Conservation (phyloP, 345 rosid genomes). For the Eucalyptus microcorys region DNA sequence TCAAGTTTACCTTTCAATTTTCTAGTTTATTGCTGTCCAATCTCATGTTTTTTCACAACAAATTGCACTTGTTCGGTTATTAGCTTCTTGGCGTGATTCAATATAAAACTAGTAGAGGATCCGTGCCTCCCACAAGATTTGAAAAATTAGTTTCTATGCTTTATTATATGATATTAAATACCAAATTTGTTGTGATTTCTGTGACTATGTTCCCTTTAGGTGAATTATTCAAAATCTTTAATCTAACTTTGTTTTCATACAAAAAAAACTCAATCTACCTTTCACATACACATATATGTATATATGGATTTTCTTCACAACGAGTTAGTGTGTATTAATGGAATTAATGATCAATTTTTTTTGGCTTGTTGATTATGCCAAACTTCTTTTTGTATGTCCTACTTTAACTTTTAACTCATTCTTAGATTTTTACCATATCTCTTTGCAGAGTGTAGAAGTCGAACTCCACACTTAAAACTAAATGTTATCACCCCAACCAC, state of each 20-base stretch:
- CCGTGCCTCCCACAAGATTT: not conserved
- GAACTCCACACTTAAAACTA: too few species aligned
- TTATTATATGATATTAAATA: not conserved
- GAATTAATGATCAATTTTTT: not conserved
- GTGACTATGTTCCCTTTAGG: not conserved
- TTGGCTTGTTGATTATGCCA: too few species aligned
- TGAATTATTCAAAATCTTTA: not conserved
- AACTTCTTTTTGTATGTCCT: too few species aligned
- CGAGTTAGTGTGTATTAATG: too few species aligned
- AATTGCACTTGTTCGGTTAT: not conserved
- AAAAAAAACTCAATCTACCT: not conserved
- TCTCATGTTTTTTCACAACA: not conserved
- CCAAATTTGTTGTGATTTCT: not conserved
- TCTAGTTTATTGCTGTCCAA: not conserved
- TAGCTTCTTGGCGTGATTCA: not conserved
- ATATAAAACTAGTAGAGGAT: not conserved
- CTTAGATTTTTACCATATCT: too few species aligned
- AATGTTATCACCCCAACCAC: too few species aligned
- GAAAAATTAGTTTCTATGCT: not conserved
- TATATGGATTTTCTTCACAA: not conserved
- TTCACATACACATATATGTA: not conserved
- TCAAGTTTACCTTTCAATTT: not conserved
- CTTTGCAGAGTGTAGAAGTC: too few species aligned
- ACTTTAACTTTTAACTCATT: too few species aligned
- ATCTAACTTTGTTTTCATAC: not conserved